phyloP scores from a whole-genome alignment of 2,329 filamentous ascomycete species.

The Talaromyces sp. region DNA sequence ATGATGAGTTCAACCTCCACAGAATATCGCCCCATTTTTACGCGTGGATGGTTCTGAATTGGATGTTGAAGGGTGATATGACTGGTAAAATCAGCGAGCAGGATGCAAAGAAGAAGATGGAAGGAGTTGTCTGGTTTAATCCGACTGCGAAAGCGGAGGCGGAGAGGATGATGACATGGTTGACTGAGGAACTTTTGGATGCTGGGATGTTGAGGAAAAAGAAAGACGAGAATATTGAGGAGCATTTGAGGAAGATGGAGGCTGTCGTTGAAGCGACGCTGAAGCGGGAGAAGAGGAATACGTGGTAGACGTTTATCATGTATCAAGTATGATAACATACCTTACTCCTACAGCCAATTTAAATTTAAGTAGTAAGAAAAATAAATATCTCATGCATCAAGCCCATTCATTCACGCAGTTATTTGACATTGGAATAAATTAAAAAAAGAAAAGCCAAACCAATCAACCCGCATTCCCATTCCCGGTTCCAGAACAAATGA shows the following conservation, averaged over 20 bases:
- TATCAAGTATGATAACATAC: too few relatives aligned
- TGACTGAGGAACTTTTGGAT: neutral
- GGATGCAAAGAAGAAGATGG: neutral
- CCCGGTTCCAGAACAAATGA: constrained; percentile 16
- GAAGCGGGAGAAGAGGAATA: neutral
- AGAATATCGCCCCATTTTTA: neutral
- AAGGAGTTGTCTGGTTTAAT: constrained; percentile 4
- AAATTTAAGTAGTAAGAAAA: neutral
- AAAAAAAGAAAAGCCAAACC: constrained; percentile 7
- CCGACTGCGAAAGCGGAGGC: constrained; percentile 14
- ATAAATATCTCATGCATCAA: constrained; percentile 10
- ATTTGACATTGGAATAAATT: constrained; percentile 15
- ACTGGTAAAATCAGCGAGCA: constrained; percentile 21
- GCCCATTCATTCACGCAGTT: constrained; percentile 15
- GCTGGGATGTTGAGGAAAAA: neutral
- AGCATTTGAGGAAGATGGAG: neutral
- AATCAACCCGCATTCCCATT: constrained; percentile 11
- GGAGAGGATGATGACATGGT: neutral
- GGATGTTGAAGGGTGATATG: constrained; percentile 14
- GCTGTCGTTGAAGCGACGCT: neutral
- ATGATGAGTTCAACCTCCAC: neutral
- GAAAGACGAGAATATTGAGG: neutral
- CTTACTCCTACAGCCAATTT: too few relatives aligned
- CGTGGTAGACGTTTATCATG: neutral
- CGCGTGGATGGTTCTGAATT: neutral